phyloP scores from a whole-genome alignment of 768 basidiomycete species.

The Kwoniella europaea region DNA sequence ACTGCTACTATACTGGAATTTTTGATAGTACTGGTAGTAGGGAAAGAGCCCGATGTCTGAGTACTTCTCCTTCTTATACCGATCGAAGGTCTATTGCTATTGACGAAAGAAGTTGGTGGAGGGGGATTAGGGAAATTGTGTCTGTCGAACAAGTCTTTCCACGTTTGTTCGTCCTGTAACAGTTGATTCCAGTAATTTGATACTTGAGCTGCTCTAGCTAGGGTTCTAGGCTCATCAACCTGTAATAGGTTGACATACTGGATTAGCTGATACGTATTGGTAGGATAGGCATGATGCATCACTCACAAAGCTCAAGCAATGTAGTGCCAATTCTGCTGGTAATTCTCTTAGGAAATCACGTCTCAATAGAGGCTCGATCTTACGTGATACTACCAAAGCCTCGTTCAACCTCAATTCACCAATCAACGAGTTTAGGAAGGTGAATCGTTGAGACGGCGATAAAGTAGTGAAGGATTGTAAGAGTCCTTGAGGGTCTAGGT shows the following conservation, averaged over 20 bases:
- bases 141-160: conserved; percentile 74
- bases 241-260: background rate
- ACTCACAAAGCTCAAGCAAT: conserved; percentile 70
- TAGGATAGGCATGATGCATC: background rate
- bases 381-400: conserved; percentile 49
- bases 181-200: conserved; percentile 73
- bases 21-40: background rate
- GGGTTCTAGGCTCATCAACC: conserved; percentile 73
- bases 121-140: conserved; percentile 61
- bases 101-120: conserved; percentile 13
- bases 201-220: conserved; percentile 73
- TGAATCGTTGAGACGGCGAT: conserved; percentile 26
- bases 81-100: conserved; percentile 2
- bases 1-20: background rate
- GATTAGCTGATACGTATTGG: background rate
- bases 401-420: conserved; percentile 47
- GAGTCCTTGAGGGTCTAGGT: conserved; percentile 19
- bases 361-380: conserved; percentile 52
- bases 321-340: conserved; percentile 73
- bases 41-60: background rate
- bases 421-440: conserved; percentile 50
- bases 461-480: conserved; percentile 21
- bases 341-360: conserved; percentile 63
- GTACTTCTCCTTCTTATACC: conserved; percentile 14
- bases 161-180: conserved; percentile 74